These are phyloP conservation scores for Bretschneidera sinensis DNA, from an alignment of 345 rosid genomes.

Conservation along the genomic window DNA sequence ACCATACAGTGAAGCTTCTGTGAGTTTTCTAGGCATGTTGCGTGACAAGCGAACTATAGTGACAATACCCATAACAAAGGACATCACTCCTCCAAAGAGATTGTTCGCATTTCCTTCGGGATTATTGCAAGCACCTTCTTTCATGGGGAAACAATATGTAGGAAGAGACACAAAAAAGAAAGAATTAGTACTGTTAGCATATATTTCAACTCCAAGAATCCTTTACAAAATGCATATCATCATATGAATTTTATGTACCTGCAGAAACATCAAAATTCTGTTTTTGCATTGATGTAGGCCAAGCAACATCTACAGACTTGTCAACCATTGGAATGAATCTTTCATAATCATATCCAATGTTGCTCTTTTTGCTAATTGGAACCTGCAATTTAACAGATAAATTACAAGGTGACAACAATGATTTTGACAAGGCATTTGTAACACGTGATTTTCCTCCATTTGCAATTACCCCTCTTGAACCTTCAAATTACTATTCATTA, in stretches of 20 bases:
- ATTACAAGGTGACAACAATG: neutral
- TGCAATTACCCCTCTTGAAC: too few relatives aligned
- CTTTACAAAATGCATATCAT: too few relatives aligned
- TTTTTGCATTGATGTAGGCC: conserved; percentile 33
- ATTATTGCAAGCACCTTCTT: conserved; percentile 14
- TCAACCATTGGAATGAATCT: conserved; percentile 37
- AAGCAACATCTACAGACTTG: conserved; percentile 39
- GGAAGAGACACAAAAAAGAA: too few relatives aligned
- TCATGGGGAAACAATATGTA: conserved; percentile 10
- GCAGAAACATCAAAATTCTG: too few relatives aligned
- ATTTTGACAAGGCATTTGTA: neutral
- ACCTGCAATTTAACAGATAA: conserved; percentile 15
- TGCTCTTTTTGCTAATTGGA: conserved; percentile 19
- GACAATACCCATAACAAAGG: conserved; percentile 54
- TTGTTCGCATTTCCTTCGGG: conserved; percentile 19
- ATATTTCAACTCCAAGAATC: too few relatives aligned
- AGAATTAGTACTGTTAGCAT: too few relatives aligned
- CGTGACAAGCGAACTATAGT: conserved; percentile 52
- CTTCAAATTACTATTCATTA: too few relatives aligned
- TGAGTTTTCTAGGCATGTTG: conserved; percentile 53
- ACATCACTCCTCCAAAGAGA: conserved; percentile 47
- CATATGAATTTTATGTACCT: neutral
- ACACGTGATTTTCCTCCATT: too few relatives aligned
- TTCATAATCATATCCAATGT: conserved; percentile 13
- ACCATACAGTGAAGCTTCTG: conserved; percentile 44